These are phyloP conservation scores for Glaciozyma antarctica DNA, from an alignment of 768 basidiomycete genomes.

Conservation along the genomic window DNA sequence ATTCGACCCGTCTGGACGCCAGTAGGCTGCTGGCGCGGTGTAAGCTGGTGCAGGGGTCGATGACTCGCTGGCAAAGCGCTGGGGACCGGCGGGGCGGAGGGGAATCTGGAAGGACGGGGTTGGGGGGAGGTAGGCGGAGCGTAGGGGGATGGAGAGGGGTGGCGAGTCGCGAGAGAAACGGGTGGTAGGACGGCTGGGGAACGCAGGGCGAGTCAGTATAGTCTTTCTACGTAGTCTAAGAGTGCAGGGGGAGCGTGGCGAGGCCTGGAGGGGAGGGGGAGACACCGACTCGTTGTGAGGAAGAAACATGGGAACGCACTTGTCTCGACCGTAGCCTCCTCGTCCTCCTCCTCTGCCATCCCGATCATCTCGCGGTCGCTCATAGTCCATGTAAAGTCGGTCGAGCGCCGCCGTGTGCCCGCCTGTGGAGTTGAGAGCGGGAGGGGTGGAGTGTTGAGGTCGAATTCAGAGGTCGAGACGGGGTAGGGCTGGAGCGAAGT, in stretches of 20 bases:
- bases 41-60: background rate
- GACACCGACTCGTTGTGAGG: background rate
- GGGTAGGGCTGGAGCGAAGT: background rate
- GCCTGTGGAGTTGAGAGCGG: background rate
- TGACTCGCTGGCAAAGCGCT: background rate
- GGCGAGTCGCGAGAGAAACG: conserved; percentile 1
- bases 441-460: background rate
- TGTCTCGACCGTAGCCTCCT: background rate
- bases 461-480: background rate
- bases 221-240: background rate
- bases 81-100: background rate
- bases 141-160: background rate
- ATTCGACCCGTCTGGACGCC: background rate
- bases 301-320: background rate
- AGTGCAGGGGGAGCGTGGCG: background rate
- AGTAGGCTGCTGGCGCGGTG: background rate
- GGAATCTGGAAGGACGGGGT: background rate
- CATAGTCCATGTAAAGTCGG: background rate
- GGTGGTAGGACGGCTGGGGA: background rate
- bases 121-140: background rate
- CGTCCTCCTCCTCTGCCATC: background rate
- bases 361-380: background rate
- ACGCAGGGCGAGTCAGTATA: background rate
- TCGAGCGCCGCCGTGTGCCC: background rate
- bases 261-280: background rate